Percentiles rank a stretch among this genome's conserved stretches.
Conservation (phyloP, 176 grass and related monocot genomes). For the Bonia amplexicaulis region DNA sequence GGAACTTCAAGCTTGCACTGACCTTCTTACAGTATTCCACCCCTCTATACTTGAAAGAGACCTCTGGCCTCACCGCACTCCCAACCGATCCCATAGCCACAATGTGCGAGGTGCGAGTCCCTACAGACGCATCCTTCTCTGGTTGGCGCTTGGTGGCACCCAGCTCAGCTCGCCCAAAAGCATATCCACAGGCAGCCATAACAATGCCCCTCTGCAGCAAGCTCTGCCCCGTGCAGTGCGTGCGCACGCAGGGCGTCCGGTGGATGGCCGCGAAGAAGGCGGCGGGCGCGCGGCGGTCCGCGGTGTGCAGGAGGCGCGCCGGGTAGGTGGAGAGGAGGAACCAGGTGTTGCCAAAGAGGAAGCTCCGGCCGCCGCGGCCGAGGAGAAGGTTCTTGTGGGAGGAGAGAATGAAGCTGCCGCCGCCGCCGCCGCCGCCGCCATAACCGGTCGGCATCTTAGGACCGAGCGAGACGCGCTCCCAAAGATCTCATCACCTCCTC, state of each 20-base stretch:
- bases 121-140: constrained; percentile 15
- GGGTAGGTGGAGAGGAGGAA: constrained; percentile 60
- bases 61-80: constrained; percentile 22
- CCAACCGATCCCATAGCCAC: constrained; percentile 16
- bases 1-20: constrained; percentile 39
- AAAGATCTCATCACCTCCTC: constrained; percentile 50
- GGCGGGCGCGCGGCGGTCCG: constrained; percentile 39
- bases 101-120: not conserved
- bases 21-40: constrained; percentile 52
- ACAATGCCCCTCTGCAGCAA: constrained; percentile 49
- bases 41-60: constrained; percentile 51
- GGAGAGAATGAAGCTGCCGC: constrained; percentile 37
- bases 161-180: constrained; percentile 36
- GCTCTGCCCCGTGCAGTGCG: constrained; percentile 42
- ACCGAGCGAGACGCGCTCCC: constrained; percentile 26
- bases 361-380: constrained; percentile 46
- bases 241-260: constrained; percentile 38
- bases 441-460: constrained; percentile 47
- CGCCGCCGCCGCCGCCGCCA: not conserved
- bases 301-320: constrained; percentile 45
- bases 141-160: constrained; percentile 35
- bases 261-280: constrained; percentile 41
- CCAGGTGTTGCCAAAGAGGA: constrained; percentile 79
- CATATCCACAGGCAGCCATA: constrained; percentile 52
- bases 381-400: constrained; percentile 42